Evolutionary conservation across 2,329 filamentous ascomycete species (phyloP).

Genomic region (Aspergillus novoparasiticus): DNA sequence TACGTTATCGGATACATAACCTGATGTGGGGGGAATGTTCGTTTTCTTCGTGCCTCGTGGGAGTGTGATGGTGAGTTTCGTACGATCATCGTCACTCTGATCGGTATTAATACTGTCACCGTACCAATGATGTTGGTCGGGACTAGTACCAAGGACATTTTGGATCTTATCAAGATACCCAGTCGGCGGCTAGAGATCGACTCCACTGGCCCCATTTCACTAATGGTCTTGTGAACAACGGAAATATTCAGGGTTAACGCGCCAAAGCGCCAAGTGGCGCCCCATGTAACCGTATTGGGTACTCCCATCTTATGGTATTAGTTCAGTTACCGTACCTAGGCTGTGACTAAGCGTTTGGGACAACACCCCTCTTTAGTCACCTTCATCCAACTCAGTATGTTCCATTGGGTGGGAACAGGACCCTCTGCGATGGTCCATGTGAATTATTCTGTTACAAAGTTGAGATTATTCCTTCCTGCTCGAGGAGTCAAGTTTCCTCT

Average conservation of each 20-base stretch:
- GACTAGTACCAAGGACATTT: neutral
- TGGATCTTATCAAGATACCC: neutral
- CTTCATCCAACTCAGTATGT: neutral
- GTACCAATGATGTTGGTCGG: neutral
- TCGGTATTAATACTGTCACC: neutral
- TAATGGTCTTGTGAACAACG: neutral
- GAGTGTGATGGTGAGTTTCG: neutral
- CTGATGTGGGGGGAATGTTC: constrained; percentile 6
- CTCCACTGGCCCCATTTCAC: neutral
- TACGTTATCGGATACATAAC: constrained; percentile 7
- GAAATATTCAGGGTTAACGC: constrained; percentile 8
- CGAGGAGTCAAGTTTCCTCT: neutral
- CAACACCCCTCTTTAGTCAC: neutral
- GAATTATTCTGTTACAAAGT: neutral
- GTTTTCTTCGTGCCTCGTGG: constrained; percentile 1
- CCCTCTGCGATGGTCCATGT: neutral
- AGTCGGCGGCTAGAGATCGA: neutral
- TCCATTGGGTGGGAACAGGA: neutral
- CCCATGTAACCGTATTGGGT: neutral
- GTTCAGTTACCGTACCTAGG: neutral
- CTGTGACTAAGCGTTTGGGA: neutral
- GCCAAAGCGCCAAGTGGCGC: constrained; percentile 1
- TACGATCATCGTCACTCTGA: neutral
- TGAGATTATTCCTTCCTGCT: neutral
- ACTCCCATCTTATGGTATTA: neutral